Evolutionary conservation across 2,329 filamentous ascomycete species (phyloP), one percentile per base, ranked within the genome.

Genomic region (Fusarium lateritium): DNA sequence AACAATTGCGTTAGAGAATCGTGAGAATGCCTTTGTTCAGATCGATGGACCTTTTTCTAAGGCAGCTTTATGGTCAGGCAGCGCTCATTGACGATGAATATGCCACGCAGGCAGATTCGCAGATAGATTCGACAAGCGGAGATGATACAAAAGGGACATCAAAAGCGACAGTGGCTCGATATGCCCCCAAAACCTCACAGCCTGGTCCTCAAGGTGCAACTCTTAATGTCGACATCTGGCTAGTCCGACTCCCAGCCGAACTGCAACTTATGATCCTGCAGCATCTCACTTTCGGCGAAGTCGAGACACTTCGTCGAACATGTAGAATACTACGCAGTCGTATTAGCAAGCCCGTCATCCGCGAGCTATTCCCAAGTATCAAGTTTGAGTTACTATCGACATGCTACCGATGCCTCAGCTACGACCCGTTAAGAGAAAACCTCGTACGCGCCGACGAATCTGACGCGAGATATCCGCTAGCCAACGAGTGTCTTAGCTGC

Each of bases 221-320:
- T n/a, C 15, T 9, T 2, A 65, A 65, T 11, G 14, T 6, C 28
- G 19, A 43, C 21, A 66, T 40, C 26, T 19, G 53, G 3, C 56
- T 84, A 6, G 69, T 82, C 36, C 73, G 73, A 26, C 76, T 84
- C 0, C 82, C 83, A 6, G 73, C 74, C 9, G 83, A 84, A 70
- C 67, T 85, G 7, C 80, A 83, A 53, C 72, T 83, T 43, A 72
- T 79, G 68, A 77, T 84, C 40, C 69, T 83, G n/a, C 66, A 72
- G 22, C 69, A 79, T 22, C 79, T 84, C 52, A 76, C 76, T 56
- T 83, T 84, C 56, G 81, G 79, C 39, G 80, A 83, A 66, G 76
- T 84, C 19, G 78, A 83, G 66, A 76, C 77, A 17, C 74, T 84
- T 17, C 79, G 83, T 13, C 76, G 78, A 26, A 83, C 82, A 11